phyloP scores from a whole-genome alignment of 2,329 filamentous ascomycete species.

The Pseudogymnoascus sp. region DNA sequence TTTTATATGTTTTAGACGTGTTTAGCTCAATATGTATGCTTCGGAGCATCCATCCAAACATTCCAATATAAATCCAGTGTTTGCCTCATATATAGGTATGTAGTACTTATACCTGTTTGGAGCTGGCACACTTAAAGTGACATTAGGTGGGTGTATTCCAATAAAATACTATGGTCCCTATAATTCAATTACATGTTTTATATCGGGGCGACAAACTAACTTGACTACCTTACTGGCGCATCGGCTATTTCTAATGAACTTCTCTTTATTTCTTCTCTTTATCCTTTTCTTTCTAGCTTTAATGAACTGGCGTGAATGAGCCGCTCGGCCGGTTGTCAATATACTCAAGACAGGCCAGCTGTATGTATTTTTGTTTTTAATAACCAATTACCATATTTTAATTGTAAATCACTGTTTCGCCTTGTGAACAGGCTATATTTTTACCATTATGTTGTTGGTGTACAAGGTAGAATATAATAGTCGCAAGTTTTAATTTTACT shows the following conservation, averaged over 20 bases:
- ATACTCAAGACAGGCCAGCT: background rate
- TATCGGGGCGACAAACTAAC: background rate
- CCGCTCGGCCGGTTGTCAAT: background rate
- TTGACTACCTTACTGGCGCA: background rate
- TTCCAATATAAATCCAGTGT: too few species aligned
- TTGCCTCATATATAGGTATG: too few species aligned
- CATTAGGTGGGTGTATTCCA: background rate
- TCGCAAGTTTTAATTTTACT: background rate
- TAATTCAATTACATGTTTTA: background rate
- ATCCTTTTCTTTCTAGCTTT: background rate
- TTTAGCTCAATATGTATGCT: too few species aligned
- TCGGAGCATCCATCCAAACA: too few species aligned
- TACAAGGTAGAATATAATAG: background rate
- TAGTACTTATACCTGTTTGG: too few species aligned
- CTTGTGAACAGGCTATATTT: background rate
- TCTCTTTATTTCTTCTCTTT: background rate
- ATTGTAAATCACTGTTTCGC: background rate
- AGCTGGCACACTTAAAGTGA: background rate
- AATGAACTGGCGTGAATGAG: background rate
- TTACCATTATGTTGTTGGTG: background rate
- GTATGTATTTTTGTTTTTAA: background rate
- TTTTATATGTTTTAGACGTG: too few species aligned
- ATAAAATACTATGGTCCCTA: background rate
- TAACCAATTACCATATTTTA: background rate
- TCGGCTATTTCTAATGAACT: background rate